Evolutionary conservation across 2,329 filamentous ascomycete species (phyloP).

Genomic region (Amesomyces nigricolor): DNA sequence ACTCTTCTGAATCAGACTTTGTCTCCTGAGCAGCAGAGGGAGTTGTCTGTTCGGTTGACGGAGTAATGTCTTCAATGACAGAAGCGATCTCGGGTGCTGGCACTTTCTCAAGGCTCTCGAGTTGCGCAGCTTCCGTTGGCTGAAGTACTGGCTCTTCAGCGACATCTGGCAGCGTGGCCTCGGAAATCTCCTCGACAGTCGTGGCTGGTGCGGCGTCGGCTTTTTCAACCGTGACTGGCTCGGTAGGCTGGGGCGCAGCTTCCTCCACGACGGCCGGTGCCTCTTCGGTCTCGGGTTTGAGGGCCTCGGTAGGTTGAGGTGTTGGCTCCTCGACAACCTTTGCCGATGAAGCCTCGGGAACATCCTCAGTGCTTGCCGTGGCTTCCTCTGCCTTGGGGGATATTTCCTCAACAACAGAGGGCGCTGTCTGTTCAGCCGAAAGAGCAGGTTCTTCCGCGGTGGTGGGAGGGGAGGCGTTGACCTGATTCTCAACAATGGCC

Average conservation of each 20-base stretch:
- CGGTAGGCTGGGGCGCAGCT: too few relatives aligned
- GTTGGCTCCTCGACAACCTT: neutral
- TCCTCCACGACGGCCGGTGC: too few relatives aligned
- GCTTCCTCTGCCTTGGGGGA: neutral
- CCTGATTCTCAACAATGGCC: neutral
- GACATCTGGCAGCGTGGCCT: too few relatives aligned
- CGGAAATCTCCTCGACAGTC: too few relatives aligned
- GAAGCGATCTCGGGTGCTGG: neutral
- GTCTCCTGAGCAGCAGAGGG: neutral
- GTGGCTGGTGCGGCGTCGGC: too few relatives aligned
- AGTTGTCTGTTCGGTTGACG: neutral
- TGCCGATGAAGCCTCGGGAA: neutral
- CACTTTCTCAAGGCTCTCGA: too few relatives aligned
- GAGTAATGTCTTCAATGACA: neutral
- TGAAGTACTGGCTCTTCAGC: too few relatives aligned
- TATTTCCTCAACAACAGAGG: neutral
- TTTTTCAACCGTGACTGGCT: too few relatives aligned
- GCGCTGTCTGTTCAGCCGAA: neutral
- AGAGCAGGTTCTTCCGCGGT: neutral
- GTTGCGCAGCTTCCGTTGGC: too few relatives aligned
- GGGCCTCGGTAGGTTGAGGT: neutral
- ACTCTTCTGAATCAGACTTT: neutral
- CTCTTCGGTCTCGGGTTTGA: neutral
- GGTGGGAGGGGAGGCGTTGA: neutral
- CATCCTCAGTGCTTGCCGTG: neutral